phyloP scores from a whole-genome alignment of 768 basidiomycete genomes.

The Trametopsis cervina region DNA sequence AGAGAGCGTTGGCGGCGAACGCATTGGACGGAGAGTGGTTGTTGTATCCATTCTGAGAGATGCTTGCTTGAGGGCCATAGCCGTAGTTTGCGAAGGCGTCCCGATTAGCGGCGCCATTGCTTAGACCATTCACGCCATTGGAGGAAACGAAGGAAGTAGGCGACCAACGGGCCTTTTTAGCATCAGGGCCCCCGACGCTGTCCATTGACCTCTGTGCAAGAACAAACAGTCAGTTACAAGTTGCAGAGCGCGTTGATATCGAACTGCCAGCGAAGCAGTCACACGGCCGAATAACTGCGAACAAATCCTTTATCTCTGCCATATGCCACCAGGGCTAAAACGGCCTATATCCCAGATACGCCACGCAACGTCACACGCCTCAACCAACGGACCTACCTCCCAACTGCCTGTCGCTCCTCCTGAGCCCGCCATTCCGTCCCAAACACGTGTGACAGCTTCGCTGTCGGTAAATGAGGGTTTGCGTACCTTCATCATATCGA shows the following conservation, averaged over 20 bases:
- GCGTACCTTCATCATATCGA: slow-evolving; percentile 90
- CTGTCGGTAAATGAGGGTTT: not conserved
- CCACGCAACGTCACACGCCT: not conserved
- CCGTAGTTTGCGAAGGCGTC: slow-evolving; percentile 85
- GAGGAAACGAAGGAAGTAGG: slow-evolving; percentile 45
- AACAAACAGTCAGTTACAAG: not conserved
- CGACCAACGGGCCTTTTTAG: slow-evolving; percentile 89
- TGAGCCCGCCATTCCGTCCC: too few species aligned
- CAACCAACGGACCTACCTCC: too few species aligned
- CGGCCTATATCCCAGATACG: not conserved
- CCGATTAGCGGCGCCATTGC: slow-evolving; percentile 36
- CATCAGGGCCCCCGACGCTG: slow-evolving; percentile 70
- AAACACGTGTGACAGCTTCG: not conserved
- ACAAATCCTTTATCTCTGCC: not conserved
- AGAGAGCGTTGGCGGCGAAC: slow-evolving; percentile 55
- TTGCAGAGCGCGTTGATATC: not conserved
- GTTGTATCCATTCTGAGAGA: slow-evolving; percentile 48
- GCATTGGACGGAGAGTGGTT: slow-evolving; percentile 38
- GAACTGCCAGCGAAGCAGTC: not conserved
- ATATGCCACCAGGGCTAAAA: too few species aligned
- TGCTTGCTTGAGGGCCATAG: slow-evolving; percentile 69
- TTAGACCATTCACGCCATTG: slow-evolving; percentile 31
- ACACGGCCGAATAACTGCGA: not conserved
- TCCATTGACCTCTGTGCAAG: slow-evolving; percentile 74
- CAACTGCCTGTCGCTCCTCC: too few species aligned